These are phyloP conservation scores for Quercus cerris DNA, from an alignment of 306 rosid genomes.

Conservation along the genomic window DNA sequence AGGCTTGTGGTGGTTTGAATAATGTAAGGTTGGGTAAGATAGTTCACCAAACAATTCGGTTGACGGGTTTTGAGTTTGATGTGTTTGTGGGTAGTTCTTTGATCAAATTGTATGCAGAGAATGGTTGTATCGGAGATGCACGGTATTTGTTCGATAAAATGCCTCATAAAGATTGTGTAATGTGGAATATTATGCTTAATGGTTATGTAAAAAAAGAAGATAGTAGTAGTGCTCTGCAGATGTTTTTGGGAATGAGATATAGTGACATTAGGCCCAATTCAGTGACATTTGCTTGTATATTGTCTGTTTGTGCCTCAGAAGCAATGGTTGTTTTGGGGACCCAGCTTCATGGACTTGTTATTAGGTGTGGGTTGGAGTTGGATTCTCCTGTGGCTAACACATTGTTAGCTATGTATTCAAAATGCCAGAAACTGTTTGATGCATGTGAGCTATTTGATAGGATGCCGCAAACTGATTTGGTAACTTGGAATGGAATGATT, in stretches of 20 bases:
- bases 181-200: constrained; percentile 83
- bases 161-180: constrained; percentile 51
- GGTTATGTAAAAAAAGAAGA: constrained; percentile 66
- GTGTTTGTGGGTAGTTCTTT: constrained; percentile 70
- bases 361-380: constrained; percentile 53
- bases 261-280: constrained; percentile 40
- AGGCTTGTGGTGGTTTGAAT: constrained; percentile 68
- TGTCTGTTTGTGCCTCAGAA: constrained; percentile 57
- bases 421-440: constrained; percentile 45
- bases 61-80: constrained; percentile 56
- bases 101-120: constrained; percentile 60
- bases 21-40: constrained; percentile 51
- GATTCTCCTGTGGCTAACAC: constrained; percentile 62
- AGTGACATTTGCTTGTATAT: constrained; percentile 55
- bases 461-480: constrained; percentile 52
- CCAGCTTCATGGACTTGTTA: constrained; percentile 69
- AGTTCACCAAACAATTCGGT: constrained; percentile 41
- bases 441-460: constrained; percentile 49
- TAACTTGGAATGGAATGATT: constrained; percentile 74
- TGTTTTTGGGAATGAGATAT: constrained; percentile 52
- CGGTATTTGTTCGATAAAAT: constrained; percentile 59
- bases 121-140: constrained; percentile 59
- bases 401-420: constrained; percentile 59
- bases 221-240: constrained; percentile 31
- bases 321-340: constrained; percentile 49